Conservation (phyloP, 2,329 filamentous ascomycete species). For the Epichloe coenophiala region DNA sequence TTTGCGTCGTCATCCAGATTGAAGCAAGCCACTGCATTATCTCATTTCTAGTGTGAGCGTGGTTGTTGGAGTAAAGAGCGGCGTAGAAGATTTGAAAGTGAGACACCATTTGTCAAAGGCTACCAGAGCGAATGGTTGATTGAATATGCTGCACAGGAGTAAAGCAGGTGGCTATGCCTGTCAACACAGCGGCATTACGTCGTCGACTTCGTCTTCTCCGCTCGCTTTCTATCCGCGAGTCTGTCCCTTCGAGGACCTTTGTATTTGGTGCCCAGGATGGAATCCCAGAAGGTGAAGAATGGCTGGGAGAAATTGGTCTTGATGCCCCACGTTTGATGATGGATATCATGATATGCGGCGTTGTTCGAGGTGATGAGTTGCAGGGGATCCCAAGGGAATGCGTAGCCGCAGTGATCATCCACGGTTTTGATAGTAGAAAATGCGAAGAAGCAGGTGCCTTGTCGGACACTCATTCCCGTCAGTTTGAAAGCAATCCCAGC, state of each 20-base stretch:
- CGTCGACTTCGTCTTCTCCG: slow-evolving; percentile 13
- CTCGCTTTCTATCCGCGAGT: slow-evolving; percentile 25
- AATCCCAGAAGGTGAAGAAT: slow-evolving; percentile 94
- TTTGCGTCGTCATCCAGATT: not conserved
- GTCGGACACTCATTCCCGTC: slow-evolving; percentile 68
- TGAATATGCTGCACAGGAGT: not conserved
- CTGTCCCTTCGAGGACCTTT: slow-evolving; percentile 41
- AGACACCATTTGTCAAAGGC: not conserved
- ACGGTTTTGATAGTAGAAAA: slow-evolving; percentile 90
- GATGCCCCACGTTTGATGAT: slow-evolving; percentile 98
- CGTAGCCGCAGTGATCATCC: slow-evolving; percentile 93
- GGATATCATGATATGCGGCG: slow-evolving; percentile 91
- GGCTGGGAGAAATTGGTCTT: slow-evolving; percentile 88
- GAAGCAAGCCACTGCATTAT: not conserved
- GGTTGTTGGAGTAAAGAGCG: not conserved
- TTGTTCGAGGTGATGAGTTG: slow-evolving; percentile 92
- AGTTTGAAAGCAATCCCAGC: slow-evolving; percentile 73
- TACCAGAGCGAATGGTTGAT: not conserved
- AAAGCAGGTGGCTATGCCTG: not conserved
- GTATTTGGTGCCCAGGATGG: slow-evolving; percentile 70
- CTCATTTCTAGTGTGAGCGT: not conserved
- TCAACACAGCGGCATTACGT: not conserved
- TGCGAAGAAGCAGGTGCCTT: slow-evolving; percentile 82
- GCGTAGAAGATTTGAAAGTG: not conserved
- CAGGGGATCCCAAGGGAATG: slow-evolving; percentile 88